Evolutionary conservation across 2,329 filamentous ascomycete species (phyloP), one percentile per base, ranked within the genome.

Genomic region (Colletotrichum melonis): DNA sequence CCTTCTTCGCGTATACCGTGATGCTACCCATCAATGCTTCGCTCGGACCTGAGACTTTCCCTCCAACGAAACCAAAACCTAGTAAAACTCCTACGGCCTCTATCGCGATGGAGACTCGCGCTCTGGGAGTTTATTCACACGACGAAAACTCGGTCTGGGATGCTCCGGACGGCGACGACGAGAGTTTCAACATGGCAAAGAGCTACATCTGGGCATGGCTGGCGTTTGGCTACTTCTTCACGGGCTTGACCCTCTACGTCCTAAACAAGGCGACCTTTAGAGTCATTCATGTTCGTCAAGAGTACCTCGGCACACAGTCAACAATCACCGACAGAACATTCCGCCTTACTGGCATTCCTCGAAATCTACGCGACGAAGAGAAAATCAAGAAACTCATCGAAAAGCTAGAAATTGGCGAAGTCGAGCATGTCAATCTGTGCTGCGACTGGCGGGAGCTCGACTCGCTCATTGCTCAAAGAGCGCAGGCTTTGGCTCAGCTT

Each of bases 241-340:
- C 93, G 6, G 90, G 87, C 1, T 84, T 98, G 55, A 93, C 94
- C 0, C 86, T 98, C 14, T 97, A 95, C 80, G 90, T 96, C 77
- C 91, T 98, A 78, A 91, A 96, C 72, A 89, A 89, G 55, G 93
- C 98, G 83, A 98, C 97, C 0, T 91, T 93, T 76, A 93, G 92
- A 72, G 93, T 99, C 65, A 97, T 98, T 76, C 90, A 92, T 69
- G 90, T 96, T 35, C 89, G 97, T 28, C 97, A 99, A 81, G 92
- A 95, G 72, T 99, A 98, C 80, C 88, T 99, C 11, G 97, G 97
- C 14, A 95, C 92, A 26, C 96, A 98, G 82, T 95, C 94, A 0
- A 98, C 96, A n/a, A 91, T 98, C 64, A 98, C 97, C 1, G 97
- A 99, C 82, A 92, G 95, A 38, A 99, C 97, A 0, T 95, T 99